Percentiles rank a stretch among this genome's conserved stretches.
Evolutionary conservation across 2,329 filamentous ascomycete genomes (phyloP).

Genomic region (Dothistroma septosporum): DNA sequence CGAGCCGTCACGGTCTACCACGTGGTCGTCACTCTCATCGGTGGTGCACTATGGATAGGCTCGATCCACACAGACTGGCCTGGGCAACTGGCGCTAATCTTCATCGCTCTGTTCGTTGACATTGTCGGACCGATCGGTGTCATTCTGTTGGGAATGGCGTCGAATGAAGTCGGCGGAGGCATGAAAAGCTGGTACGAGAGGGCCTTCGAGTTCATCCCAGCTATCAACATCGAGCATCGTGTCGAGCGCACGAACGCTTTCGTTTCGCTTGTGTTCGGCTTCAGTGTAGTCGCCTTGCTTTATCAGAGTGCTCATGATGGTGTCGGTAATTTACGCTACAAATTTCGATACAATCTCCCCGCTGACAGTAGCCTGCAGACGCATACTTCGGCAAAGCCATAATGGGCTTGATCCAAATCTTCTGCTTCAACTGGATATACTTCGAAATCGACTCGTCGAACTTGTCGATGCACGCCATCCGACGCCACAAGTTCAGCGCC

Average conservation of each 20-base stretch:
- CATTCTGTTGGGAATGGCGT: slow-evolving; percentile 36
- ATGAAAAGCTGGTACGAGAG: slow-evolving; percentile 27
- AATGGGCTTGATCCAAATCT: slow-evolving; percentile 32
- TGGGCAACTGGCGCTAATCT: slow-evolving; percentile 52
- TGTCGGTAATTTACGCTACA: slow-evolving; percentile 28
- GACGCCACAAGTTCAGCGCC: slow-evolving; percentile 44
- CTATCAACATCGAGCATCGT: slow-evolving; percentile 61
- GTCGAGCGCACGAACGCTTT: slow-evolving; percentile 63
- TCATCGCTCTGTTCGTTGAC: slow-evolving; percentile 54
- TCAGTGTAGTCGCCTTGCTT: slow-evolving; percentile 58
- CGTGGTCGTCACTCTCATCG: slow-evolving; percentile 44
- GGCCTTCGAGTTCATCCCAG: slow-evolving; percentile 55
- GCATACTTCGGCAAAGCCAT: slow-evolving; percentile 61
- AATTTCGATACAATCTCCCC: too few species aligned
- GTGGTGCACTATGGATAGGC: slow-evolving; percentile 56
- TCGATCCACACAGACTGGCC: slow-evolving; percentile 56
- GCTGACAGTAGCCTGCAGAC: slow-evolving; percentile 32
- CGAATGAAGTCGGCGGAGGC: slow-evolving; percentile 19
- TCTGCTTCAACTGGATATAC: slow-evolving; percentile 36
- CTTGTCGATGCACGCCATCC: slow-evolving; percentile 58
- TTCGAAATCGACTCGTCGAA: slow-evolving; percentile 55
- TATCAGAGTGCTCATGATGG: slow-evolving; percentile 54
- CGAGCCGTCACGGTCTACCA: slow-evolving; percentile 53
- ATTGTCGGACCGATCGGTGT: slow-evolving; percentile 46
- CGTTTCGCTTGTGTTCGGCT: slow-evolving; percentile 61